Evolutionary conservation across 1,139 yeast species (phyloP).

Genomic region (Magnusiomyces clavatus): DNA sequence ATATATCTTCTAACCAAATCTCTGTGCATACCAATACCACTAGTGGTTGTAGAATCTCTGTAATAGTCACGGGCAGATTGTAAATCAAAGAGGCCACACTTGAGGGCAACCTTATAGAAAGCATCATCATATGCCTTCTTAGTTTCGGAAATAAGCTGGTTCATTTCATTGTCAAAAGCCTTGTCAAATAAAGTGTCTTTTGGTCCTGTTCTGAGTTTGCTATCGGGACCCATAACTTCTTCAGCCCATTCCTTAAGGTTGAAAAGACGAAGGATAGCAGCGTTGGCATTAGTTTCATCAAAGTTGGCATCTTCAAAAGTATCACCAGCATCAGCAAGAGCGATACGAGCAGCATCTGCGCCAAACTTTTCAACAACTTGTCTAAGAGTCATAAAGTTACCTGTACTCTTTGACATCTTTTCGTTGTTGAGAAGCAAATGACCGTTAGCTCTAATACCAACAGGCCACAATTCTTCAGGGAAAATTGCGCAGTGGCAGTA

Average conservation of each 20-base stretch:
- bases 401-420: slow-evolving; percentile 97
- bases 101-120: slow-evolving; percentile 81
- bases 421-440: slow-evolving; percentile 92
- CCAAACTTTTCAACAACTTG: slow-evolving; percentile 85
- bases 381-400: slow-evolving; percentile 88
- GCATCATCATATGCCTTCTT: slow-evolving; percentile 62
- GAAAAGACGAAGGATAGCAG: slow-evolving; percentile 89
- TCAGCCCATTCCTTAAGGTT: slow-evolving; percentile 96
- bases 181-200: slow-evolving; percentile 63
- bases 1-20: slow-evolving; percentile 76
- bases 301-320: slow-evolving; percentile 96
- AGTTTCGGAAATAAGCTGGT: slow-evolving; percentile 65
- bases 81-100: slow-evolving; percentile 86
- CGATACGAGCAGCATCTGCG: slow-evolving; percentile 96
- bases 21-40: slow-evolving; percentile 62
- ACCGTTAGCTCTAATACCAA: slow-evolving; percentile 90
- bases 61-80: slow-evolving; percentile 94
- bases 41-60: slow-evolving; percentile 64
- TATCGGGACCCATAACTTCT: slow-evolving; percentile 48
- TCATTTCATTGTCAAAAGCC: slow-evolving; percentile 94
- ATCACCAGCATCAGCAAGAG: slow-evolving; percentile 98
- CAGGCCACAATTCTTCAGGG: slow-evolving; percentile 89
- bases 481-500: slow-evolving; percentile 89
- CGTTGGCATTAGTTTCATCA: slow-evolving; percentile 94
- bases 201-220: slow-evolving; percentile 62